Evolutionary conservation across 495 filamentous ascomycete species (phyloP), one percentile per base, ranked within the genome.

Genomic region (Podospora sp.): DNA sequence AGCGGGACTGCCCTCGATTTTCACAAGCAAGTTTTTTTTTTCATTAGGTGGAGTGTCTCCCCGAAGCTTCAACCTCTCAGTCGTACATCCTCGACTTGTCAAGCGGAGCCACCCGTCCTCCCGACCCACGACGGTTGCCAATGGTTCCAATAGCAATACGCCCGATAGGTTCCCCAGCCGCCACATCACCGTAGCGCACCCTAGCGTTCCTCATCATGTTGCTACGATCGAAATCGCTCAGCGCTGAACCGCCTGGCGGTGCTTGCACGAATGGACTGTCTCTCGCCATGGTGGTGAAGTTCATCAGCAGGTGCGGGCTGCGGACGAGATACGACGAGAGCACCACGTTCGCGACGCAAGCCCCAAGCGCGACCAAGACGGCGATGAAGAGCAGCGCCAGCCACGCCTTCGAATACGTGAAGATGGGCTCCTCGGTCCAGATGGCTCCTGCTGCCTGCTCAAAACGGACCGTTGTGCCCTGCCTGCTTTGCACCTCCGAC

Each of bases 131-230:
- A 2, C 24, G 8, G 20, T n/a, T n/a, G 24, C n/a, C 52, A 6
- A 55, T 20, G 7, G 58, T 16, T 2, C 50, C 58, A 25, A 55
- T 21, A 6, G 46, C 53, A 50, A 62, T 29, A 40, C 26, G 51
- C 3, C 49, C 50, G 25, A 49, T 35, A 8, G 50, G 27, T 24
- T 46, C 55, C 18, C 20, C 53, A 16, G 51, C 33, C 5, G 20
- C 24, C 8, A 63, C 61, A 63, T 63, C 61, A 7, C 61, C 61
- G 33, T 52, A 63, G 21, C 36, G 12, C 40, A 63, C 36, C 40
- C 49, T 11, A 6, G 50, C 40, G 50, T 63, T 14, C 49, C 27
- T 24, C 24, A 63, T 46, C 35, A 52, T 22, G 9, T 52, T 52
- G 18, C 61, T 35, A 20, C 61, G 61, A 8, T 63, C 36, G 20